Evolutionary conservation across 1,139 yeast genomes (phyloP).

Genomic region (Debaryomyces psychrophilus): DNA sequence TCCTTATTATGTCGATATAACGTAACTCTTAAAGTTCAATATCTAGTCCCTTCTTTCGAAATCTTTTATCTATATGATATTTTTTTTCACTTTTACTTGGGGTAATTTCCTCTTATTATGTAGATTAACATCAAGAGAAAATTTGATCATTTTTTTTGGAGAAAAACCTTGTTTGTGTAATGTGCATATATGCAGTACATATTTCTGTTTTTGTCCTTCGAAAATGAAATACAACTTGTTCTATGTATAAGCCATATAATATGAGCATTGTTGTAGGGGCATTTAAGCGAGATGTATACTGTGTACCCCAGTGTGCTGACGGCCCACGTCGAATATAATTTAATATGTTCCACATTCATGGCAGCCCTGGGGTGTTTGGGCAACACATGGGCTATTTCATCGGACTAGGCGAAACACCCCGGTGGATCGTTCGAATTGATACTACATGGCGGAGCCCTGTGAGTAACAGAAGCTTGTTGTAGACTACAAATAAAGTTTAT

Average conservation of each 20-base stretch:
- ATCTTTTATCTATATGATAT: not conserved
- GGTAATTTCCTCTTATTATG: slow-evolving; percentile 1
- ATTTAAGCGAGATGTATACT: slow-evolving; percentile 1
- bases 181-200: slow-evolving; percentile 1
- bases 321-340: not conserved
- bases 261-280: slow-evolving; percentile 2
- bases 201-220: slow-evolving; percentile 1
- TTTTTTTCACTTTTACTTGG: not conserved
- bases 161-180: slow-evolving; percentile 5
- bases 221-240: not conserved
- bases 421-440: too few species aligned
- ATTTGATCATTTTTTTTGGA: slow-evolving; percentile 9
- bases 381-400: too few species aligned
- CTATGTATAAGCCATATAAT: not conserved
- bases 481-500: not conserved
- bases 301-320: not conserved
- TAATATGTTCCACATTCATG: not conserved
- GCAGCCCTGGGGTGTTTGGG: not conserved
- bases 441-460: not conserved
- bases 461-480: not conserved
- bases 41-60: not conserved
- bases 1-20: slow-evolving; percentile 1
- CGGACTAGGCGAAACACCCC: too few species aligned
- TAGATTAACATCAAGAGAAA: slow-evolving; percentile 1
- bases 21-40: not conserved